Conservation (phyloP, 2,329 filamentous ascomycete genomes). For the Fusarium sp. region DNA sequence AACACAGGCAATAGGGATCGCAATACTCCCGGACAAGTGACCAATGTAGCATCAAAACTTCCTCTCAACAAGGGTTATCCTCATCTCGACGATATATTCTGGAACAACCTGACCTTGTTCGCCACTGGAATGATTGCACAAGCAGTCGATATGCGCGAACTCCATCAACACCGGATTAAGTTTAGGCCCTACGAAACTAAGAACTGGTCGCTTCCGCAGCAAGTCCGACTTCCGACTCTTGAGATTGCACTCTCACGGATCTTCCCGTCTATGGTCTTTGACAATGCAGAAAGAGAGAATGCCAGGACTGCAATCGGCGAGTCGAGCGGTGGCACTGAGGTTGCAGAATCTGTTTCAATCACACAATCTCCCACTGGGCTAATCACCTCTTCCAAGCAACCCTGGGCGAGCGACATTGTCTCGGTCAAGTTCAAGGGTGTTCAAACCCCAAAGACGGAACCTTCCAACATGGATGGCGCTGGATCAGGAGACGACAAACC, state of each 20-base stretch:
- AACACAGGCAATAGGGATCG: constrained; percentile 41
- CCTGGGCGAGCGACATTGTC: constrained; percentile 69
- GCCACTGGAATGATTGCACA: constrained; percentile 62
- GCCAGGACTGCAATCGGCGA: constrained; percentile 5
- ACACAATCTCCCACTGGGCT: constrained; percentile 31
- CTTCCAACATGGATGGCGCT: constrained; percentile 16
- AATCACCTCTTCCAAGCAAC: constrained; percentile 43
- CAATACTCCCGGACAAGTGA: constrained; percentile 36
- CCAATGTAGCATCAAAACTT: constrained; percentile 52
- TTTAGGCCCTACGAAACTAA: constrained; percentile 48
- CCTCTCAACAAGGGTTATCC: constrained; percentile 56
- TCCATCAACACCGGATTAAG: constrained; percentile 57
- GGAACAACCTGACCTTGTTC: constrained; percentile 61
- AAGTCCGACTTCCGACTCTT: constrained; percentile 59
- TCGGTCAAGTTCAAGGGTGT: constrained; percentile 65
- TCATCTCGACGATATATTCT: constrained; percentile 60
- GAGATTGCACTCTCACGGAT: constrained; percentile 60
- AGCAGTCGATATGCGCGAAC: constrained; percentile 57
- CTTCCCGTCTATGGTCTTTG: constrained; percentile 50
- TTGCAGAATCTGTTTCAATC: constrained; percentile 39
- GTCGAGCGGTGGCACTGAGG: constrained; percentile 10
- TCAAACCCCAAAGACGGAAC: constrained; percentile 38
- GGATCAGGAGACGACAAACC: constrained; percentile 4
- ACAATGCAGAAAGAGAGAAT: constrained; percentile 32
- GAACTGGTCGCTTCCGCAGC: constrained; percentile 53